Evolutionary conservation across 2,329 filamentous ascomycete genomes (phyloP), one percentile per base, ranked within the genome.

Genomic region (Zymoseptoria tritici): DNA sequence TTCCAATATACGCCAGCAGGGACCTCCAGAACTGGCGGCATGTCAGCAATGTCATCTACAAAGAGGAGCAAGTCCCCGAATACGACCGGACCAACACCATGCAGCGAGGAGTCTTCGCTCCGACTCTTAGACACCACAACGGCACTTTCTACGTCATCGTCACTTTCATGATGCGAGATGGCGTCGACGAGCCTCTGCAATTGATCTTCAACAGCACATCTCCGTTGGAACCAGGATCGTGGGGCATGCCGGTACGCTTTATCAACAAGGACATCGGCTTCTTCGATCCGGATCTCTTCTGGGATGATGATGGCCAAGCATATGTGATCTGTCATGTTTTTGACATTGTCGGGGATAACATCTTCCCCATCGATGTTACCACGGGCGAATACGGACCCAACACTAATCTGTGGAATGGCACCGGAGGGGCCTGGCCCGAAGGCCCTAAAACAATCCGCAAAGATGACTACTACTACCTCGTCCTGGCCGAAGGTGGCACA

Each of bases 301-400:
- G 81, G 79, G 80, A 85, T 55, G 77, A 78, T 0, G 78, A 85
- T 53, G 83, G 82, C 1, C 80, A 76, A 59, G 73, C 78, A 0
- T 85, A 84, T 59, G 77, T 83, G 16, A 67, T 68, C 3, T 75
- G 49, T 4, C 22, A 42, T 42, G 36, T 64, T 11, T 66, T 68
- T 6, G 71, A 72, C 6, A 72, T 74, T 24, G 61, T 68, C 21
- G 63, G 72, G 19, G 59, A 64, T 13, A 66, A 69, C 21, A 42
- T 42, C 11, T 42, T 42, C 6, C 36, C 36, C 11, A 67, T 76
- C 24, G 66, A 76, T 56, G 66, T 75, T 7, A 54, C 68, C 4
- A 76, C 71, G 3, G 75, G 74, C 2, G 54, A 63, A 64, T 52
- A 58, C 60, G 21, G 49, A 9, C 20, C 19, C n/a, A 21, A 61